Base-by-base conservation (phyloP, 352 stramenopile species). In the Phytophthora kernoviae region DNA sequence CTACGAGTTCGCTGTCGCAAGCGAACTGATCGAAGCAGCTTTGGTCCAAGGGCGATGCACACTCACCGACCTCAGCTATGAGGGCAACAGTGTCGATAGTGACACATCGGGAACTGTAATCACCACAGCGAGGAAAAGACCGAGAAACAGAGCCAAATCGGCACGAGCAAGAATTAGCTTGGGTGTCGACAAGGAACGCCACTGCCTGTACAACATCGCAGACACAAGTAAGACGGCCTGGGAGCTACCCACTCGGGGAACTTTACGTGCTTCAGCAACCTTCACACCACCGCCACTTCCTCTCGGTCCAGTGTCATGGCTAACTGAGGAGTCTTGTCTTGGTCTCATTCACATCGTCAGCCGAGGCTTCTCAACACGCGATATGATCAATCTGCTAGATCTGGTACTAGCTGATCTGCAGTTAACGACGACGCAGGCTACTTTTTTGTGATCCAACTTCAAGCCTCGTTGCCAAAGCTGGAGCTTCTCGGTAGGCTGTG, bases 1-100 rank as follows among this genome's bases (percentile, higher is more conserved):
- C 82, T 92, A 89, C 32, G 75, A 79, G 4, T 88, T 77, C 26
- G 82, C 77, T 5, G 78, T 90, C 4, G 82, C 80, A 11, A 75
- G 65, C 46, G 64, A 89, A 54, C 54, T 92, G 4, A 54, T 90
- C 9, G 76, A 86, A 21, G 64, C 76, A 0, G 67, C 75, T 9
- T 32, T 85, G 1, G 9, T 70, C 32, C 65, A 80, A 46, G 42
- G 56, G 1, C 72, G 78, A 1, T 89, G 79, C 27, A 12, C 45
- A 8, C 65, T 92, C 2, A 72, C 73, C 1, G 76, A 89, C 1
- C 42, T 90, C 15, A 70, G 62, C 1, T 87, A 86, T 40, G 60
- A 68, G 0, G 79, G 73, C 27, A 55, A 67, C 17, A 53, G 3
- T 33, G 34, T 26, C 8, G 27, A 12, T 15, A 20, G 60, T 18